phyloP scores from a whole-genome alignment of 306 rosid genomes.

The Urtica urens region DNA sequence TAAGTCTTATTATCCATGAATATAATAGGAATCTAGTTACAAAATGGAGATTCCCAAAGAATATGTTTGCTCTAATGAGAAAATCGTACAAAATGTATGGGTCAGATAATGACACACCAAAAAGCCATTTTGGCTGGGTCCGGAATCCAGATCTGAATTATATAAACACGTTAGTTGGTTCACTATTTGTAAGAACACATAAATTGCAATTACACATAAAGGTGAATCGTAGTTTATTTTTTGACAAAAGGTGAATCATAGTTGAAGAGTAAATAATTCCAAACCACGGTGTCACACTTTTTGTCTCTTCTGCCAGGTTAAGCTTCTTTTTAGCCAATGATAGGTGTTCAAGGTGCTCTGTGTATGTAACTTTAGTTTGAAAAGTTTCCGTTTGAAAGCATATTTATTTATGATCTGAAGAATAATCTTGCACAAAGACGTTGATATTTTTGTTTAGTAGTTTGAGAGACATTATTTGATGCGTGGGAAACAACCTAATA shows the following conservation, averaged over 20 bases:
- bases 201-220: too few species aligned
- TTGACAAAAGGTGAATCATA: not conserved
- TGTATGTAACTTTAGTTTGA: not conserved
- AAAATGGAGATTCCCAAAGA: too few species aligned
- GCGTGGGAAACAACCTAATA: not conserved
- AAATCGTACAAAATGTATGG: conserved; percentile 1
- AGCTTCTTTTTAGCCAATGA: not conserved
- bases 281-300: conserved; percentile 1
- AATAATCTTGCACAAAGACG: not conserved
- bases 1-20: too few species aligned
- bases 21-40: too few species aligned
- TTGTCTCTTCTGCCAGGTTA: not conserved
- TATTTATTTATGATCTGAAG: too few species aligned
- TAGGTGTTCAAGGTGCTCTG: not conserved
- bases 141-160: not conserved
- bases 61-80: not conserved
- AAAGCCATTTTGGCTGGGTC: not conserved
- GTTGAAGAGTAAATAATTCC: not conserved
- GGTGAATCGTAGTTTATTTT: too few species aligned
- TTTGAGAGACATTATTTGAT: not conserved
- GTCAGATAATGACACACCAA: not conserved
- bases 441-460: not conserved
- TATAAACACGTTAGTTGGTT: too few species aligned
- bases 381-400: not conserved
- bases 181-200: too few species aligned